Evolutionary conservation across 192 early-diverging fungal genomes (phyloP), one percentile per base, ranked within the genome.

Genomic region (Mortierella hygrophila): DNA sequence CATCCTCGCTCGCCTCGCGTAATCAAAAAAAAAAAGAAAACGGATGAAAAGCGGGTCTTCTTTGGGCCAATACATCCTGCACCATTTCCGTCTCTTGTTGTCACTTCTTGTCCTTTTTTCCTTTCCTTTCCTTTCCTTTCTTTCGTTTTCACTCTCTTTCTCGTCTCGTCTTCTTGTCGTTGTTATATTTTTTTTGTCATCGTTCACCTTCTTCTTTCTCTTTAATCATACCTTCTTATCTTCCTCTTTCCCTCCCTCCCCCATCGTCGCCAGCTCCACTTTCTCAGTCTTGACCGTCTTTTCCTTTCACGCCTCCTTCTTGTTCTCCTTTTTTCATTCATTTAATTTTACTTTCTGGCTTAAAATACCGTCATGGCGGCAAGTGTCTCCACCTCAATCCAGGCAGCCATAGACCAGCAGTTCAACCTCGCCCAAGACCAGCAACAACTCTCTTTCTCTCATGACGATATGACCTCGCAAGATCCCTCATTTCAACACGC

Each of bases 361-460:
- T 42, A 42, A 42, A 42, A 29, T 60, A n/a, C 37, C 16, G 60
- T 77, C 38, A 78, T 76, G 74, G 78, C 77, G 46, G 72, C 77
- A 74, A 79, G 74, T 77, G 55, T 82, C 37, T 82, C 81, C 15
- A 47, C 75, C 18, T 41, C 52, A 7, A 9, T 80, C 44, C 79
- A 72, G 42, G 41, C 75, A 3, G 41, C 10, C n/a, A 40, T 26
- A 5, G 69, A 76, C n/a, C 73, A 81, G 52, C 42, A 79, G 38
- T 81, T 81, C 44, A 75, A 52, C 68, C 75, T 18, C 26, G 68
- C 75, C 16, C 72, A 78, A 42, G 35, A 75, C 21, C 74, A 75
- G 26, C 73, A 82, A 20, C 74, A 69, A 5, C 49, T n/a, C 35
- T 71, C 70, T 41, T 71, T 26, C 70, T 71, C 38, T 42, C 70